Base-by-base conservation (phyloP, 1,284 basidiomycete species). In the Cerioporus squamosus region DNA sequence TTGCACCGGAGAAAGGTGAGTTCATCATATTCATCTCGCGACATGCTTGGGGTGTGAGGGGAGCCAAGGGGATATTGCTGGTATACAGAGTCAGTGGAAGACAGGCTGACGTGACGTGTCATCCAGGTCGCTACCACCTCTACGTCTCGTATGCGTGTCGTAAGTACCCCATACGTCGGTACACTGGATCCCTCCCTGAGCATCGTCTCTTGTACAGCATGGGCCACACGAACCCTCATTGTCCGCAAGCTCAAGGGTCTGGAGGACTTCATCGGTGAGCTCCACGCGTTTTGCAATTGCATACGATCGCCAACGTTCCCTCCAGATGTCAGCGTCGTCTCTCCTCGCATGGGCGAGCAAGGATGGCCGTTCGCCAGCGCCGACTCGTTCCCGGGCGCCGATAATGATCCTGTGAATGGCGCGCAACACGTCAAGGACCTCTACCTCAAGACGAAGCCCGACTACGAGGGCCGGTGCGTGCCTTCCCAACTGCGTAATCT, bases 191-290 rank as follows among this genome's bases (percentile, higher is more conserved):
- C 14, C 6, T 10, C 15, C 9, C 42, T 23, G n/a, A 55, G 15
- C 42, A 43, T 22, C 12, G 20, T 15, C 23, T 10, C 18, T 63
- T 36, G 10, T 36, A 6, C 33, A 91, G 89, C 96, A 7, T 98
- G 97, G 96, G 97, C 97, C 0, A 95, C 95, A 50, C 84, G 97
- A 63, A 84, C 95, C 1, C 78, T 98, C 55, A 98, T 99, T 67
- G 81, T 90, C 3, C 85, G 96, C 65, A 85, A 93, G 73, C 82
- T 99, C 66, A 98, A 98, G 75, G 95, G 95, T 0, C 82, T 99
- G 44, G 92, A 98, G 64, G 82, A 90, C 40, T 79, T 94, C 60
- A 86, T 97, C 59, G 81, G 93, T 91, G 67, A 77, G 86, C 67
- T 47, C 36, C 60, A 10, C 24, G 14, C n/a, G 40, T 22, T 17